phyloP scores from a whole-genome alignment of 495 filamentous ascomycete genomes.

The Monascus purpureus region DNA sequence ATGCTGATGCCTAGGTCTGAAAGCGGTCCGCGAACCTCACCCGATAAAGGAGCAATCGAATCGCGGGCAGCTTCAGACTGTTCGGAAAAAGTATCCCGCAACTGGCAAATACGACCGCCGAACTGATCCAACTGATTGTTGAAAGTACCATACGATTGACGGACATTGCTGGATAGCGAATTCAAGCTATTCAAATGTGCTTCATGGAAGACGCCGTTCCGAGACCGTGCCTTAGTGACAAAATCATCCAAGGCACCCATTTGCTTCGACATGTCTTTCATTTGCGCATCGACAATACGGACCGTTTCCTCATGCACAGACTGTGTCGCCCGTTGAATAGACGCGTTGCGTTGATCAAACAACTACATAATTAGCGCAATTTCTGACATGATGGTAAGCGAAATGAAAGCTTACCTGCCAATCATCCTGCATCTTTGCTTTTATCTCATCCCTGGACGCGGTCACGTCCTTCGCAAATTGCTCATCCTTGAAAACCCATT shows the following conservation, averaged over 20 bases:
- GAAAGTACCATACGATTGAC: slow-evolving; percentile 55
- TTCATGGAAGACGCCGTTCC: slow-evolving; percentile 64
- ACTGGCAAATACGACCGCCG: slow-evolving; percentile 42
- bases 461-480: slow-evolving; percentile 55
- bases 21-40: slow-evolving; percentile 53
- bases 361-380: slow-evolving; percentile 32
- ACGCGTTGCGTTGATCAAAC: slow-evolving; percentile 64
- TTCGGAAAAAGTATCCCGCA: slow-evolving; percentile 48
- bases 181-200: slow-evolving; percentile 47
- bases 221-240: slow-evolving; percentile 65
- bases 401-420: slow-evolving; percentile 51
- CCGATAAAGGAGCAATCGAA: slow-evolving; percentile 42
- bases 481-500: slow-evolving; percentile 57
- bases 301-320: slow-evolving; percentile 88
- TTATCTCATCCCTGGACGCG: slow-evolving; percentile 60
- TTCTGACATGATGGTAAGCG: slow-evolving; percentile 1
- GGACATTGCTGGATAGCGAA: slow-evolving; percentile 46
- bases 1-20: slow-evolving; percentile 51
- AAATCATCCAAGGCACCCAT: slow-evolving; percentile 86
- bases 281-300: slow-evolving; percentile 78
- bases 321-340: slow-evolving; percentile 67
- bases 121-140: slow-evolving; percentile 48
- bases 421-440: slow-evolving; percentile 71
- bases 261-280: slow-evolving; percentile 70
- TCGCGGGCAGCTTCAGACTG: slow-evolving; percentile 39